Evolutionary conservation across 768 basidiomycete species (phyloP), one percentile per base, ranked within the genome.

Genomic region (Lactarius hengduanensis): DNA sequence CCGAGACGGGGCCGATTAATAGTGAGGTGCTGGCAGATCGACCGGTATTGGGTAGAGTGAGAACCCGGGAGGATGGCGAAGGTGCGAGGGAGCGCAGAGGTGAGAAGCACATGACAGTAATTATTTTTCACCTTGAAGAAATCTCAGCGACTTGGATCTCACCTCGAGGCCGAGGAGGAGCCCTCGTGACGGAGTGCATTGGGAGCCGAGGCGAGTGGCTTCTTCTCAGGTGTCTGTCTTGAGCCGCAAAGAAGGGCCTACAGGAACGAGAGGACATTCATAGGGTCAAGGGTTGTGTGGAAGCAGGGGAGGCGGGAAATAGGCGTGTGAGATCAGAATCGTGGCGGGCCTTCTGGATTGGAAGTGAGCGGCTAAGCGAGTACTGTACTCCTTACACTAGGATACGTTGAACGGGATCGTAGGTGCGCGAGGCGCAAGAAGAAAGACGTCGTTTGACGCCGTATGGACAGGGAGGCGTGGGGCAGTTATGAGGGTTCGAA

Each of bases 241-340:
- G 56, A 63, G 56, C 10, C 28, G 62, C 63, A 38, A 53, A 56
- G 30, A 50, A 53, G 45, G 36, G 61, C 41, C 45, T 30, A 45
- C 65, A 62, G 65, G 65, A 61, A 66, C 65, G 30, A 53, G 41
- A 47, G n/a, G 47, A 30, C 20, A 57, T 50, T 11, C 20, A 30
- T 62, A 62, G 65, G 65, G 65, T 66, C 65, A 43, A 66, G 65
- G 65, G 65, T 62, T 62, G 40, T 32, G 50, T 16, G 58, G 40
- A 62, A 62, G 60, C 38, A 57, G 28, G 54, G 61, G 54, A 34
- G 56, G 43, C 36, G 45, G 60, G 65, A 66, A 50, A 62, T 66
- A 62, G 58, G 62, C 66, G 66, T 67, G 66, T 67, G 66, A 63
- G 66, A 67, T 67, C 66, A 67, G 66, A 67, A 67, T 67, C 62